Evolutionary conservation across 495 filamentous ascomycete species (phyloP).

Genomic region (Penicillium mononematosum): DNA sequence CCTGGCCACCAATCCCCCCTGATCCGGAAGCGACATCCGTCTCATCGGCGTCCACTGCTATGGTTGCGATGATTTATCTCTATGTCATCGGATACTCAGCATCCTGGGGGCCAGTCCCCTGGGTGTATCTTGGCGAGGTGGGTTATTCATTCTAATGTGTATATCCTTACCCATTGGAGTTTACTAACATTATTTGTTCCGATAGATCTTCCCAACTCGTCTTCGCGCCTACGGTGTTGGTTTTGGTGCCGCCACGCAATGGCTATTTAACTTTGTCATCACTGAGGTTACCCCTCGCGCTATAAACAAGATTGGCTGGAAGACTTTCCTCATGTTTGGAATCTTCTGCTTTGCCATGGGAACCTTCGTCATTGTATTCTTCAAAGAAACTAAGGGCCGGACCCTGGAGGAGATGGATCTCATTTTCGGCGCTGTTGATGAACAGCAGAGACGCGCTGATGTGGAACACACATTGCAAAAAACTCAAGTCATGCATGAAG

Average conservation of each 20-base stretch:
- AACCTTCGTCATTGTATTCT: conserved; percentile 45
- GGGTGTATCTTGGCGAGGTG: conserved; percentile 54
- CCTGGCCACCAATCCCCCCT: conserved; percentile 44
- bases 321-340: conserved; percentile 57
- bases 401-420: conserved; percentile 51
- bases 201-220: conserved; percentile 67
- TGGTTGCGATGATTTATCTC: conserved; percentile 56
- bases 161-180: background rate
- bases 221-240: conserved; percentile 70
- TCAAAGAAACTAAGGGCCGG: conserved; percentile 62
- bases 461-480: conserved; percentile 46
- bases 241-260: conserved; percentile 57
- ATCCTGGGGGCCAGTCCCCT: conserved; percentile 47
- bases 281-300: conserved; percentile 39
- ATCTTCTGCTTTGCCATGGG: conserved; percentile 45
- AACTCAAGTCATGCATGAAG: conserved; percentile 26
- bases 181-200: conserved; percentile 30
- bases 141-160: background rate
- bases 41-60: conserved; percentile 44
- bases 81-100: conserved; percentile 48
- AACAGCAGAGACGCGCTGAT: conserved; percentile 34
- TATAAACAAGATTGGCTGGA: conserved; percentile 50
- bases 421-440: conserved; percentile 45
- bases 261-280: conserved; percentile 48
- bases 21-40: conserved; percentile 25